These are phyloP conservation scores for Auriscalpium vulgare DNA, from an alignment of 768 basidiomycete species.

Conservation along the genomic window DNA sequence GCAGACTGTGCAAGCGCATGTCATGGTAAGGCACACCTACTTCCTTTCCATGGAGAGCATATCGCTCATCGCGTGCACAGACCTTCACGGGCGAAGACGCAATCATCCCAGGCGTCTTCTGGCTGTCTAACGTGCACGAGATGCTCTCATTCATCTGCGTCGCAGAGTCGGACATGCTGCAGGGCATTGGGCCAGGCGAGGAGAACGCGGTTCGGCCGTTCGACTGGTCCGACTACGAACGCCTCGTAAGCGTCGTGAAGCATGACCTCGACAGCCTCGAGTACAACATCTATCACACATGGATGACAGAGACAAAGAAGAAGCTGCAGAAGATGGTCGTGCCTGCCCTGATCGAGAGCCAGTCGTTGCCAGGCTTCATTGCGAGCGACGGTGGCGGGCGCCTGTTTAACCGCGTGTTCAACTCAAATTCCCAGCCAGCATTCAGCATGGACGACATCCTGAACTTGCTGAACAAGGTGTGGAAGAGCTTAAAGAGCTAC, in stretches of 20 bases:
- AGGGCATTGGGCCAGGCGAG: slow-evolving; percentile 95
- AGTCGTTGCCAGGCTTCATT: slow-evolving; percentile 95
- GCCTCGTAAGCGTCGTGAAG: slow-evolving; percentile 94
- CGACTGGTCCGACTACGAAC: slow-evolving; percentile 96
- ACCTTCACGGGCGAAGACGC: slow-evolving; percentile 91
- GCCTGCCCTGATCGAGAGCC: slow-evolving; percentile 96
- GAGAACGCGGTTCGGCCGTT: slow-evolving; percentile 88
- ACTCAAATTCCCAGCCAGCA: slow-evolving; percentile 80
- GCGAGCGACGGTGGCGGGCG: slow-evolving; percentile 90
- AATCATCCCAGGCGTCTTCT: slow-evolving; percentile 94
- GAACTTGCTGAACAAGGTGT: slow-evolving; percentile 93
- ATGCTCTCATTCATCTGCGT: slow-evolving; percentile 98
- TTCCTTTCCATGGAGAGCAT: not conserved
- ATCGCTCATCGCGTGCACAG: slow-evolving; percentile 28
- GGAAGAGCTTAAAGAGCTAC: slow-evolving; percentile 96
- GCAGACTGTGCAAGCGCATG: slow-evolving; percentile 95
- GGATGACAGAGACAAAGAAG: slow-evolving; percentile 98
- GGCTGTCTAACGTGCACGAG: slow-evolving; percentile 99
- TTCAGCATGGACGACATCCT: slow-evolving; percentile 98
- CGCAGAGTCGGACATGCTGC: slow-evolving; percentile 97
- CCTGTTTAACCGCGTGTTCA: slow-evolving; percentile 88
- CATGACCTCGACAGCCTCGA: slow-evolving; percentile 97
- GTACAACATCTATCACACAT: slow-evolving; percentile 99
- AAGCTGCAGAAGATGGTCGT: slow-evolving; percentile 95
- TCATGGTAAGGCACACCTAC: slow-evolving; percentile 58